These are phyloP conservation scores for Santalum album DNA, from an alignment of 164 flowering plant genomes.

Conservation along the genomic window DNA sequence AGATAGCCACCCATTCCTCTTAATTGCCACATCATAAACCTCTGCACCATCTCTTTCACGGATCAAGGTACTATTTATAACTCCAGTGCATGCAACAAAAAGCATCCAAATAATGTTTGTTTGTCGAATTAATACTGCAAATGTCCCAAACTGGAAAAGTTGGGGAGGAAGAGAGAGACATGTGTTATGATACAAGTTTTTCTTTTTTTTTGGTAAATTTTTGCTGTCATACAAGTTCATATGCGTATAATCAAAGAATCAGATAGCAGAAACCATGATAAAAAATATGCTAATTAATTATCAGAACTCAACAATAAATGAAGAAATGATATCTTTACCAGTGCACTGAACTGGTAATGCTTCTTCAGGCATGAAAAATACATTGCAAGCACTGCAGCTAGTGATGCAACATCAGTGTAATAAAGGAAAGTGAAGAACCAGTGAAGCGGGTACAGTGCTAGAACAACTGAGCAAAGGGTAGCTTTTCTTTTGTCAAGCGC, in stretches of 20 bases:
- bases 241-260: no score
- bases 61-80: conserved; percentile 29
- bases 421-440: conserved; percentile 94
- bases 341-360: conserved; percentile 54
- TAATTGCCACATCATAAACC: conserved; percentile 16
- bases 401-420: conserved; percentile 91
- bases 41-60: conserved; percentile 16
- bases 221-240: no score
- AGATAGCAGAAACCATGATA: no score
- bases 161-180: not conserved
- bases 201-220: no score
- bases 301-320: not conserved
- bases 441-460: conserved; percentile 75
- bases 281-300: no score
- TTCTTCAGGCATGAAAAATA: conserved; percentile 68
- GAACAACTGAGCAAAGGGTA: conserved; percentile 48
- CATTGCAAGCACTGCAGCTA: conserved; percentile 73
- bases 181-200: no score
- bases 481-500: conserved; percentile 46
- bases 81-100: conserved; percentile 63
- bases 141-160: conserved; percentile 57
- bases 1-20: conserved; percentile 11
- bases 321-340: conserved; percentile 39
- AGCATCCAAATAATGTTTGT: conserved; percentile 90
- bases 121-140: conserved; percentile 71